Evolutionary conservation across 306 rosid species (phyloP), one percentile per base, ranked within the genome.

Genomic region (Parietaria judaica): DNA sequence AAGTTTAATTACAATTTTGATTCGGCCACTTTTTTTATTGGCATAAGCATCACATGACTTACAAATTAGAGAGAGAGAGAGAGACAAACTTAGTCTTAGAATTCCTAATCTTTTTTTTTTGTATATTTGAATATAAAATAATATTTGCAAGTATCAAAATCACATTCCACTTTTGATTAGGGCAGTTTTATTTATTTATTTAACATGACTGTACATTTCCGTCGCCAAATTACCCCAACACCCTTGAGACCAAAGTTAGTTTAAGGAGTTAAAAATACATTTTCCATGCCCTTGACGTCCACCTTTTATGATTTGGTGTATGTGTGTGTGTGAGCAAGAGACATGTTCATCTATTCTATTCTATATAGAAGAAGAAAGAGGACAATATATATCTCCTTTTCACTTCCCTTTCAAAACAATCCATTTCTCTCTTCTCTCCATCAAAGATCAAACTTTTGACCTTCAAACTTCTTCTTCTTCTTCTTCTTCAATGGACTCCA

Each of bases 391-490:
- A 76, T 75, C 72, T 56, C 23, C 64, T 41, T 23, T 48, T 73
- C 73, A 71, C 69, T 65, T 54, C 35, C 59, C 68, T 59, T 63
- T 50, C 58, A 58, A 10, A 70, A 58, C 61, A 73, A 46, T 62
- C 62, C 44, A 43, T 14, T 39, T 69, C 52, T 62, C 68, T 36
- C 34, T 56, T 47, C 11, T 52, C 72, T 60, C n/a, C n/a, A n/a
- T 65, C 59, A 55, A 70, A 58, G 8, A 36, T 8, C n/a, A n/a
- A n/a, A n/a, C 36, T 35, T 59, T 48, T 79, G 50, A 79, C 89
- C 80, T 62, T 67, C 69, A 70, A 66, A 70, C 76, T 77, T 71
- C 83, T 74, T 74, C 76, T 59, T 38, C 51, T 31, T 45, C 64
- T 65, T 69, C 54, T 63, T 14, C n/a, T 63, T 55, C 36, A 51